These are phyloP conservation scores for Ceratocystis variospora DNA, from an alignment of 2,329 filamentous ascomycete species.

Conservation along the genomic window DNA sequence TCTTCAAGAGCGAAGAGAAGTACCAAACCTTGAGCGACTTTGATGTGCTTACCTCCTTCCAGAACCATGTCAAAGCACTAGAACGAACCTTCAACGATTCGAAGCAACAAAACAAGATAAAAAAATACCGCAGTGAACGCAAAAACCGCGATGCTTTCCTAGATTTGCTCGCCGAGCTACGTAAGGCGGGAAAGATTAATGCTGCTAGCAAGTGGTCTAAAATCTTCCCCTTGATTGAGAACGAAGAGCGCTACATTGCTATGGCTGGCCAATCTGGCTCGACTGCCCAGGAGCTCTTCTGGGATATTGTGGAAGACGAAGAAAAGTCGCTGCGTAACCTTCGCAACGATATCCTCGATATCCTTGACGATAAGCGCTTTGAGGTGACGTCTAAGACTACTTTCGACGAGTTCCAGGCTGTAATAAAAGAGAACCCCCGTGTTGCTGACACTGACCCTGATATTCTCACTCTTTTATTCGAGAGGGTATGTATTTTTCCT, in stretches of 20 bases:
- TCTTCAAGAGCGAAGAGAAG: slow-evolving; percentile 58
- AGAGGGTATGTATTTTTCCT: slow-evolving; percentile 47
- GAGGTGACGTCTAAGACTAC: slow-evolving; percentile 78
- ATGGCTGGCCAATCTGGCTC: slow-evolving; percentile 79
- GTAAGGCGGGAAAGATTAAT: slow-evolving; percentile 65
- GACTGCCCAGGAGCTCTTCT: slow-evolving; percentile 81
- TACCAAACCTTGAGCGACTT: slow-evolving; percentile 75
- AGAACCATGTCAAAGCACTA: slow-evolving; percentile 84
- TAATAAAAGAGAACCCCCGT: slow-evolving; percentile 74
- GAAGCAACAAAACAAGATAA: slow-evolving; percentile 73
- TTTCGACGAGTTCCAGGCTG: slow-evolving; percentile 71
- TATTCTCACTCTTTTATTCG: slow-evolving; percentile 66
- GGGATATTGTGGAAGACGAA: slow-evolving; percentile 89
- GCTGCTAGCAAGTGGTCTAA: slow-evolving; percentile 83
- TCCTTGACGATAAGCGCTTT: slow-evolving; percentile 82
- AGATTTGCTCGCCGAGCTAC: slow-evolving; percentile 59
- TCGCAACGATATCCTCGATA: slow-evolving; percentile 73
- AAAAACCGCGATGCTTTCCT: slow-evolving; percentile 73
- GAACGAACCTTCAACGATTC: slow-evolving; percentile 86
- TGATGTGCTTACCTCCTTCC: slow-evolving; percentile 84
- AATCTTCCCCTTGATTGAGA: slow-evolving; percentile 57
- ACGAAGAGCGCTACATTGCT: slow-evolving; percentile 68
- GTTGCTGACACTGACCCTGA: slow-evolving; percentile 78
- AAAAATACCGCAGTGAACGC: slow-evolving; percentile 67
- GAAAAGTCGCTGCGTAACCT: slow-evolving; percentile 71